A percentile compares a stretch with the other conserved stretches of the same genome.
phyloP scores from a whole-genome alignment of 2,329 filamentous ascomycete species.

The Raffaelea ambrosiae region DNA sequence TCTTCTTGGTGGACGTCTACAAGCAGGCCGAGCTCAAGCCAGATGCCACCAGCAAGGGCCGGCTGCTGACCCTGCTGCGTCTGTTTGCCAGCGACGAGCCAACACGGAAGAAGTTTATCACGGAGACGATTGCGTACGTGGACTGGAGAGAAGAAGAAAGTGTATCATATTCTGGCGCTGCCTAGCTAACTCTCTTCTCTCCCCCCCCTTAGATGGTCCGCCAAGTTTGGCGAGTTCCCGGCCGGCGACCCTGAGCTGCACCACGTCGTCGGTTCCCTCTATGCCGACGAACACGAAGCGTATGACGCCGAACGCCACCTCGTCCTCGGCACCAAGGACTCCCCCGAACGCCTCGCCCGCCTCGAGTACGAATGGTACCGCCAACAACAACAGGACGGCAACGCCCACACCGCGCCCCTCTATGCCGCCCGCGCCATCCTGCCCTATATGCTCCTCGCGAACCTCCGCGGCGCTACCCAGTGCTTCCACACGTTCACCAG shows the following conservation, averaged over 20 bases:
- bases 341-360: constrained; percentile 66
- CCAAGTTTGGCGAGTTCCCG: constrained; percentile 76
- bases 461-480: constrained; percentile 80
- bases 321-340: constrained; percentile 80
- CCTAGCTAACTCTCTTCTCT: constrained; percentile 3
- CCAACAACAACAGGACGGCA: constrained; percentile 56
- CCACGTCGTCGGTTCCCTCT: constrained; percentile 79
- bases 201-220: constrained; percentile 63
- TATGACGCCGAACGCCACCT: constrained; percentile 93
- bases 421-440: constrained; percentile 83
- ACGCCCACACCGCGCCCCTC: constrained; percentile 75
- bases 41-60: constrained; percentile 64
- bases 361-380: constrained; percentile 94
- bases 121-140: constrained; percentile 67
- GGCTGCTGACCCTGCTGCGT: constrained; percentile 68
- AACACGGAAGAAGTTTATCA: constrained; percentile 85
- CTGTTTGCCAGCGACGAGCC: constrained; percentile 79
- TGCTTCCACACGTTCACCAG: constrained; percentile 70
- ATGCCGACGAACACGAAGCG: constrained; percentile 84
- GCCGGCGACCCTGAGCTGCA: constrained; percentile 91
- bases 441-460: constrained; percentile 84
- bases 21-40: constrained; percentile 74
- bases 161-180: too few relatives aligned
- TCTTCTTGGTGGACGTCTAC: constrained; percentile 86
- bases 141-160: too few relatives aligned